These are phyloP conservation scores for Hemerocallis citrina DNA, from an alignment of 106 monocot species.

Conservation along the genomic window DNA sequence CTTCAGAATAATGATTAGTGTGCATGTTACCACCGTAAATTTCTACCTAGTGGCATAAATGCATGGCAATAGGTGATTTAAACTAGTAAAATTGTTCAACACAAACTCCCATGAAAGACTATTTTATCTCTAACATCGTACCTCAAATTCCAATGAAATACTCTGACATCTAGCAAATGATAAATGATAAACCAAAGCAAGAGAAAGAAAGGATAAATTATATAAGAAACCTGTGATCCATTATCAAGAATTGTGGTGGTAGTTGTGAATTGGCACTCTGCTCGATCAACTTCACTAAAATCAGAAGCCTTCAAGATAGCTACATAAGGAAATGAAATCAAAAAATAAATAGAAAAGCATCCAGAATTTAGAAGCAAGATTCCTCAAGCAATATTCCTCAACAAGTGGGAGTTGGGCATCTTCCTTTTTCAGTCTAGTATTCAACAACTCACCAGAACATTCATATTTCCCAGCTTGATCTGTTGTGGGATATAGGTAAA, in stretches of 20 bases:
- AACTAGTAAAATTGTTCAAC: too few relatives aligned
- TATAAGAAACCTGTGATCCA: slow-evolving; percentile 71
- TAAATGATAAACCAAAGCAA: neutral
- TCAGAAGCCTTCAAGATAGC: slow-evolving; percentile 93
- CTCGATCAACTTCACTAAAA: slow-evolving; percentile 79
- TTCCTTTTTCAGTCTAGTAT: neutral
- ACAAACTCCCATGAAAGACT: too few relatives aligned
- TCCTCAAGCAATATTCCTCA: too few relatives aligned
- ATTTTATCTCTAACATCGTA: too few relatives aligned
- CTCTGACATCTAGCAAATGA: neutral
- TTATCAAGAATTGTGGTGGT: slow-evolving; percentile 85
- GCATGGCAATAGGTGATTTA: too few relatives aligned
- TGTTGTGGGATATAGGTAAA: slow-evolving; percentile 64
- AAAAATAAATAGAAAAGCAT: neutral
- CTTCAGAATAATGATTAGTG: too few relatives aligned
- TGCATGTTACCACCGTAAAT: too few relatives aligned
- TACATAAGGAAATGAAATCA: slow-evolving; percentile 21
- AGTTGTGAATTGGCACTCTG: slow-evolving; percentile 83
- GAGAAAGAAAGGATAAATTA: neutral
- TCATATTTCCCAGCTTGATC: slow-evolving; percentile 89
- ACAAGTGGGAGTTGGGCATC: neutral
- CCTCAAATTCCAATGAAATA: too few relatives aligned
- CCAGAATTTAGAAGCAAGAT: neutral
- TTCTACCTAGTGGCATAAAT: too few relatives aligned
- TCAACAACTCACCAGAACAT: slow-evolving; percentile 66